Base-by-base conservation (phyloP, 2,329 filamentous ascomycete species). In the Epicoccum nigrum region DNA sequence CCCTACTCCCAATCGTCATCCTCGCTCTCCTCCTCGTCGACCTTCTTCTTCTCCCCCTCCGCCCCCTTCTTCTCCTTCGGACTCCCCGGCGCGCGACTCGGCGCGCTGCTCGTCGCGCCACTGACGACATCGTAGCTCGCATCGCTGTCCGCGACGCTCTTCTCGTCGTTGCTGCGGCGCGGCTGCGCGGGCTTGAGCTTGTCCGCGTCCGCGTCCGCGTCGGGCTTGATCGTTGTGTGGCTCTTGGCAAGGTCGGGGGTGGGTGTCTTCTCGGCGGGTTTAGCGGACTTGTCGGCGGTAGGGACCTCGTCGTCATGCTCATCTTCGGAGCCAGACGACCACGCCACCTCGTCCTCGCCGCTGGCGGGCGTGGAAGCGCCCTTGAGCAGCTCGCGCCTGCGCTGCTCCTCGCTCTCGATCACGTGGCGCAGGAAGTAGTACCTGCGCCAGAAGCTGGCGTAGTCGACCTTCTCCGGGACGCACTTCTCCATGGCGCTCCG, bases 381-480 rank as follows among this genome's bases (percentile, higher is more conserved):
- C 76, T 96, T 95, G 17, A 99, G 79, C 49, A 99, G 82, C 73
- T 99, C 94, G 63, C 88, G 86, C 72, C 94, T 83, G 72, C 90
- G 86, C 66, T 88, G 86, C 76, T 99, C 94, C 51, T 96, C 92
- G 20, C 89, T 92, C 77, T 97, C 93, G 57, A 99, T 89, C 13
- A 94, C 90, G 67, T 95, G 88, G 65, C 93, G 83, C 57, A 97
- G 77, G 78, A 96, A 99, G 73, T 97, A 97, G 75, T 99, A 99
- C 48, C 94, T 83, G 70, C 84, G 88, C 93, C 94, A 99, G 72
- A 99, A 99, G 44, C 88, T 84, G 44, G 80, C 82, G 67, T 99
- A 99, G 27, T 92, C 83, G n/a, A 97, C 90, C 62, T 85, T 84
- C 73, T 92, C 92, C 1, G 94, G 94, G n/a, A 99, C 94, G 47